These are phyloP conservation scores for Vaccinium vitisidaea DNA, from an alignment of 148 eudicot genomes.

Conservation along the genomic window DNA sequence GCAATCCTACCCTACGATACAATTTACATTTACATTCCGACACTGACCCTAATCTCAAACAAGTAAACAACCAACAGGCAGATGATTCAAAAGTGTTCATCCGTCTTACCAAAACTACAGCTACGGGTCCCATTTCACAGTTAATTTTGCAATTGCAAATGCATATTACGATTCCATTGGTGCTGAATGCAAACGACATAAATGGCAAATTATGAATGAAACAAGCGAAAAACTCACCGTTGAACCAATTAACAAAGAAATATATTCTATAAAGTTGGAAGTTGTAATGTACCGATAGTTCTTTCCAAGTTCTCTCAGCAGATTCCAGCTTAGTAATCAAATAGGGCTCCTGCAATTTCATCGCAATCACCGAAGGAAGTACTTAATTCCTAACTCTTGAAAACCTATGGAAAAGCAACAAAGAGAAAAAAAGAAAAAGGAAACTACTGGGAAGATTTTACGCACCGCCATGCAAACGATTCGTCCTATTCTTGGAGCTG, in stretches of 20 bases:
- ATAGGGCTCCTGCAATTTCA: constrained; percentile 73
- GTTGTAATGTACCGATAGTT: constrained; percentile 66
- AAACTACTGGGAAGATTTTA: background rate
- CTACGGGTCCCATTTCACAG: background rate
- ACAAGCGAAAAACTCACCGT: background rate
- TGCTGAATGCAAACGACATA: background rate
- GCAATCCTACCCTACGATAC: background rate
- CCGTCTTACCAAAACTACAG: background rate
- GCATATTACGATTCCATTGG: background rate
- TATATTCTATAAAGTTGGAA: background rate
- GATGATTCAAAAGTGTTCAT: background rate
- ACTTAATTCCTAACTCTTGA: background rate
- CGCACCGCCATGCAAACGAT: constrained; percentile 93
- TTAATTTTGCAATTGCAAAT: background rate
- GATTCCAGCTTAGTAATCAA: constrained; percentile 68
- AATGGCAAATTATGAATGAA: background rate
- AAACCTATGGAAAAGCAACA: background rate
- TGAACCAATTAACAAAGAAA: background rate
- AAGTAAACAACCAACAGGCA: background rate
- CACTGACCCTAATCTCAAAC: background rate
- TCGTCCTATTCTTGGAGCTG: constrained; percentile 31
- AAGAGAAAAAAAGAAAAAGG: background rate
- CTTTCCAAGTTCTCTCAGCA: constrained; percentile 95
- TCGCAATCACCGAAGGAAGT: background rate
- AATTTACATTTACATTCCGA: background rate